Conservation (phyloP, 176 grass and related monocot species). For the Lolium multiflorum region DNA sequence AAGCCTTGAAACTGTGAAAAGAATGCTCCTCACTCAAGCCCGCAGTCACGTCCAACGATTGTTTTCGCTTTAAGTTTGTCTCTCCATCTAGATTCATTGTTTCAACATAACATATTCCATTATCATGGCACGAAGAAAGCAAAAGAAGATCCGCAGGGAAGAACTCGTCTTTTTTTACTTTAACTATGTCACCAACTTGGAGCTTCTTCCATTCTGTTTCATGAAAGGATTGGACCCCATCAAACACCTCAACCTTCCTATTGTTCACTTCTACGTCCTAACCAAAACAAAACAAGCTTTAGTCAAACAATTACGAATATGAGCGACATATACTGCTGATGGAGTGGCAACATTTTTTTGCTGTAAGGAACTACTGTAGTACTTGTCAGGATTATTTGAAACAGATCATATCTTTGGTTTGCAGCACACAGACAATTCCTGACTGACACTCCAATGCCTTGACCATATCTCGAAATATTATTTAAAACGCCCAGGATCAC, state of each 20-base stretch:
- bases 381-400: too few species aligned
- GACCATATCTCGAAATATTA: too few species aligned
- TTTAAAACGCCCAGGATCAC: too few species aligned
- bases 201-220: slow-evolving; percentile 79
- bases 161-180: slow-evolving; percentile 90
- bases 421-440: too few species aligned
- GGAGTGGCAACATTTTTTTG: background rate
- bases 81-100: slow-evolving; percentile 98
- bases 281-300: slow-evolving; percentile 7
- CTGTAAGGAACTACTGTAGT: background rate
- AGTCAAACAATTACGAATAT: background rate
- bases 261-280: slow-evolving; percentile 91
- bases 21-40: slow-evolving; percentile 57
- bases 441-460: too few species aligned
- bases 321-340: background rate
- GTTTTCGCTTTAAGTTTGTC: slow-evolving; percentile 92
- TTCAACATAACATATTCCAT: slow-evolving; percentile 96
- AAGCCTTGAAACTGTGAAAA: slow-evolving; percentile 73
- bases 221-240: slow-evolving; percentile 60
- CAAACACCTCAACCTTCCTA: slow-evolving; percentile 74
- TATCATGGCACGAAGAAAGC: slow-evolving; percentile 80
- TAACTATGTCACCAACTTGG: slow-evolving; percentile 85
- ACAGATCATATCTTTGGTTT: too few species aligned
- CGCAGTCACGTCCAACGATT: slow-evolving; percentile 67
- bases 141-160: slow-evolving; percentile 94